phyloP scores from a whole-genome alignment of 2,329 filamentous ascomycete species.

The Colletotrichum sp. region DNA sequence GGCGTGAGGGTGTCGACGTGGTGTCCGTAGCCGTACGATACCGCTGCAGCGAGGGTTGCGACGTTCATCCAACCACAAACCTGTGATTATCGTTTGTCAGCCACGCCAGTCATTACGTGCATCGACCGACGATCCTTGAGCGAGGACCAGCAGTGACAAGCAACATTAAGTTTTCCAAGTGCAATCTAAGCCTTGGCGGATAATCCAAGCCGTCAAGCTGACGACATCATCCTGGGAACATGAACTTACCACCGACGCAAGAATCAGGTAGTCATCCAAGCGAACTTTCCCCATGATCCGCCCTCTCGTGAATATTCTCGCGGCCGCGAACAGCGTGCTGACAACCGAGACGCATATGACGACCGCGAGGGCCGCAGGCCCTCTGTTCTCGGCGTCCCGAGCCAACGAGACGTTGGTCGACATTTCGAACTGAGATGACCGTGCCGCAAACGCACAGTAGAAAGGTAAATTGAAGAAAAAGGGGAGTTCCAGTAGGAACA shows the following conservation, averaged over 20 bases:
- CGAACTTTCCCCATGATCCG: slow-evolving; percentile 34
- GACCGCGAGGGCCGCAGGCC: slow-evolving; percentile 33
- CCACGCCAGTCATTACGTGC: not conserved
- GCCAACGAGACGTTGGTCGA: not conserved
- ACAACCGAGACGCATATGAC: slow-evolving; percentile 33
- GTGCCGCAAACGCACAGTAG: not conserved
- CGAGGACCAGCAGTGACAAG: not conserved
- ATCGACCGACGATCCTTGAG: not conserved
- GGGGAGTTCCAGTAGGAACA: not conserved
- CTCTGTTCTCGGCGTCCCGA: slow-evolving; percentile 26
- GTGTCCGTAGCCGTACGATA: slow-evolving; percentile 42
- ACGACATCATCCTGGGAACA: not conserved
- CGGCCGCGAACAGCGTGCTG: slow-evolving; percentile 30
- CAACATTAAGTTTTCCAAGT: not conserved
- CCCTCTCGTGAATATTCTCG: slow-evolving; percentile 33
- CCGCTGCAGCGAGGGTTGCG: slow-evolving; percentile 35
- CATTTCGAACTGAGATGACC: not conserved
- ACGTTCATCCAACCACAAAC: slow-evolving; percentile 36
- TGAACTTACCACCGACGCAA: slow-evolving; percentile 33
- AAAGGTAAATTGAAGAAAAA: not conserved
- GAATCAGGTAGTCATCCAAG: slow-evolving; percentile 41
- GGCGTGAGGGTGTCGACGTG: slow-evolving; percentile 36
- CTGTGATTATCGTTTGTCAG: not conserved
- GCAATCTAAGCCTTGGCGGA: not conserved
- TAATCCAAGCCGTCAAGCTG: not conserved